Evolutionary conservation across 2,329 filamentous ascomycete species (phyloP).

Genomic region (Pseudogymnoascus sp.): DNA sequence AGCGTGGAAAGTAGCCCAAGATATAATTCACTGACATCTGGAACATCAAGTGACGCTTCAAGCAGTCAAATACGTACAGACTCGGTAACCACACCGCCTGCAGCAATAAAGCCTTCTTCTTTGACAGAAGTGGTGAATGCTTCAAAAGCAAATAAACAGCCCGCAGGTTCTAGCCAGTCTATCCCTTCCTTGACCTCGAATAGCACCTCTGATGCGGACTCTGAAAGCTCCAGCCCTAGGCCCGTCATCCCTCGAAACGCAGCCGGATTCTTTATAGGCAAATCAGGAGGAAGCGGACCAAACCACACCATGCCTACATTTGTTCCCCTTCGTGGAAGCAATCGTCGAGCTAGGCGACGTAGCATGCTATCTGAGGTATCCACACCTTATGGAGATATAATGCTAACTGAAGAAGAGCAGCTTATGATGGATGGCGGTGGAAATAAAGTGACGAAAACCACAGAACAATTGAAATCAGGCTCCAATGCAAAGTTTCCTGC

Average conservation of each 20-base stretch:
- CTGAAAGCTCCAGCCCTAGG: not conserved
- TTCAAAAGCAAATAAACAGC: not conserved
- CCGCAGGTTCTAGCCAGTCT: not conserved
- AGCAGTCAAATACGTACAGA: not conserved
- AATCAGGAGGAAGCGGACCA: not conserved
- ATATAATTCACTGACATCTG: slow-evolving; percentile 17
- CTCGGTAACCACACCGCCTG: not conserved
- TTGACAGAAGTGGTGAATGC: not conserved
- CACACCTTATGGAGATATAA: slow-evolving; percentile 17
- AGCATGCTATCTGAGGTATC: slow-evolving; percentile 24
- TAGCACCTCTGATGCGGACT: not conserved
- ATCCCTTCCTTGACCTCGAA: not conserved
- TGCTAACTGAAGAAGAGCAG: not conserved
- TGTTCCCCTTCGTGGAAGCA: slow-evolving; percentile 12
- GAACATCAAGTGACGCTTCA: not conserved
- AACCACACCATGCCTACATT: slow-evolving; percentile 8
- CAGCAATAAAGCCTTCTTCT: not conserved
- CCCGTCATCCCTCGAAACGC: not conserved
- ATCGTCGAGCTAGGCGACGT: slow-evolving; percentile 14
- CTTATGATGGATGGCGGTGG: not conserved
- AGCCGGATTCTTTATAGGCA: not conserved
- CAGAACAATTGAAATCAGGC: not conserved
- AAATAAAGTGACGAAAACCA: not conserved
- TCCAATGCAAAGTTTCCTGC: not conserved
- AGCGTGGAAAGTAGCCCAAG: slow-evolving; percentile 12